Base-by-base conservation (phyloP, 768 basidiomycete species). In the Austroboletus festivus region DNA sequence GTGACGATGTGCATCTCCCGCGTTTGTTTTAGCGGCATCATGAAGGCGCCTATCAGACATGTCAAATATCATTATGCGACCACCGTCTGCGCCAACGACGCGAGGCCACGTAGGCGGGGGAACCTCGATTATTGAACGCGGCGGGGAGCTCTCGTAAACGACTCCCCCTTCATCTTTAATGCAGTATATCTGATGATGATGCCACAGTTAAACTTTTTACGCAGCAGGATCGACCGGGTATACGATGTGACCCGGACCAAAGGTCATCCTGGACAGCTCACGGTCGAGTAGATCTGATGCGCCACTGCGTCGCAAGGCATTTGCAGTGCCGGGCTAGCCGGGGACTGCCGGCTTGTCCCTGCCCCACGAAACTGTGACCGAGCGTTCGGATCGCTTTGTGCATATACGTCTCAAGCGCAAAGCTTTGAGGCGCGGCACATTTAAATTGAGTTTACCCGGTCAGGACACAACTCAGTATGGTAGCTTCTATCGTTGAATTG, bases 281-380 rank as follows among this genome's bases (percentile, higher is more conserved):
- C 12, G n/a, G 22, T 35, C n/a, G 42, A 38, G 13, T 46, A 13
- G 12, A 8, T 8, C 7, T 33, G 45, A 46, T 46, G 44, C 44
- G 48, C 49, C 49, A 47, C 35, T 10, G 8, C 38, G 31, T 4
- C 23, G 24, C 19, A 38, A 34, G 49, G 44, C 38, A 5, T 41
- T n/a, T n/a, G 46, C 30, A 31, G 19, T 50, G 42, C 42, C 38
- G 31, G 30, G 26, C 31, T 46, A 53, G 50, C 44, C 52, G 52
- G 52, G 50, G 18, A 33, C 21, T 46, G 22, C 52, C 52, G 52
- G 42, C 7, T 8, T n/a, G 1, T 1, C 30, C 26, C 4, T 13
- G 22, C 16, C 28, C 21, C 21, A 34, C 15, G 8, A 12, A 16
- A 28, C 20, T 26, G 5, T 19, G 41, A 31, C 26, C 26, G 11